Percentiles rank a stretch among this genome's conserved stretches.
These are phyloP conservation scores for Rhizoclosmatium sp. DNA, from an alignment of 192 early-diverging fungal species.

Conservation along the genomic window DNA sequence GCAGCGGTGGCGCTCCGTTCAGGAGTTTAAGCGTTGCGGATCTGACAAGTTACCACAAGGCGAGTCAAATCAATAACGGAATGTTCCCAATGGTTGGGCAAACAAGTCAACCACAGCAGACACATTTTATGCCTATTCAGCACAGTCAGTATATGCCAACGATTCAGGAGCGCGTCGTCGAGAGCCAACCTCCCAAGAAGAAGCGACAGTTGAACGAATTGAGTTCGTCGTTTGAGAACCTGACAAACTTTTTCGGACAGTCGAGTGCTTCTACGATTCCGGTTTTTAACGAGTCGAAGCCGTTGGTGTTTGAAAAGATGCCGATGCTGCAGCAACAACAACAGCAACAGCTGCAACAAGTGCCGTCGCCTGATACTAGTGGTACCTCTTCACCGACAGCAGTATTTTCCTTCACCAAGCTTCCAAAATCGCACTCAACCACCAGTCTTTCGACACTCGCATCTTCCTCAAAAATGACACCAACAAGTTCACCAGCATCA, in stretches of 20 bases:
- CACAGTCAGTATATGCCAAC: background rate
- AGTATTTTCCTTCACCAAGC: background rate
- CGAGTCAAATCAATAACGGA: constrained; percentile 18
- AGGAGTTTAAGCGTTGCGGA: constrained; percentile 32
- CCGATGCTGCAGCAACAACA: background rate
- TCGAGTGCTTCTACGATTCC: constrained; percentile 2
- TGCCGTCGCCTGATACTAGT: background rate
- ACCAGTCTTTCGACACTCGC: background rate
- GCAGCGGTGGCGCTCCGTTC: background rate
- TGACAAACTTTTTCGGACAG: constrained; percentile 17
- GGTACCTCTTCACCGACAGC: background rate
- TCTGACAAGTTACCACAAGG: constrained; percentile 9
- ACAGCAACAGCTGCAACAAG: constrained; percentile 7
- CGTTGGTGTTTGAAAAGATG: background rate
- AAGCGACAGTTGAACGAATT: constrained; percentile 24
- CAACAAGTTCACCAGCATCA: background rate
- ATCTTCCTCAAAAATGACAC: background rate
- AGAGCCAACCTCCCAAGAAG: constrained; percentile 21
- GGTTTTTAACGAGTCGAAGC: background rate
- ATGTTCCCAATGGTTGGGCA: constrained; percentile 9
- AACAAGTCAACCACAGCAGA: background rate
- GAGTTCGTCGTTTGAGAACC: constrained; percentile 29
- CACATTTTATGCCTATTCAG: constrained; percentile 9
- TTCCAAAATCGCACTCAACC: constrained; percentile 17
- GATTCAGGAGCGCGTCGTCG: constrained; percentile 17